Conservation (phyloP, 139 green algal species). For the Prasinococcaceae sp. region DNA sequence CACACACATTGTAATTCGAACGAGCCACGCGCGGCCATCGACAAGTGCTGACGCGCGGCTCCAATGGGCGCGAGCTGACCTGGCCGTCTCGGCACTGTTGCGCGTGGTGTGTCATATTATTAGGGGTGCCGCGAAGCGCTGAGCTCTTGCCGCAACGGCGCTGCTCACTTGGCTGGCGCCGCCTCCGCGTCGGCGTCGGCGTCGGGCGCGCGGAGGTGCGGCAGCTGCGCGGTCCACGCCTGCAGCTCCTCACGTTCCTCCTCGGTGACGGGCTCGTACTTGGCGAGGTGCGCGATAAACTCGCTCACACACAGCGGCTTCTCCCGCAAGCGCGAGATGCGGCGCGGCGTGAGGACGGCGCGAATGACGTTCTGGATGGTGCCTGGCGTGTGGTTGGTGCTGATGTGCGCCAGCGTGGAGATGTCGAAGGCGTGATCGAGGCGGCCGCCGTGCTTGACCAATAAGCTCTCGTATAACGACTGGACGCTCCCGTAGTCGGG, state of each 20-base stretch:
- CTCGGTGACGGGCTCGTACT: neutral
- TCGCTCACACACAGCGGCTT: neutral
- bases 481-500: slow-evolving; percentile 62
- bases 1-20: too few species aligned
- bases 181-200: too few species aligned
- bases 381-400: slow-evolving; percentile 31
- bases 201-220: neutral
- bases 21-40: too few species aligned
- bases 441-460: neutral
- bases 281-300: neutral
- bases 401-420: slow-evolving; percentile 52
- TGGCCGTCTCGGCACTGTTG: too few species aligned
- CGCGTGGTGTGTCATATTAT: too few species aligned
- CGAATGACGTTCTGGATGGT: slow-evolving; percentile 18
- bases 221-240: neutral
- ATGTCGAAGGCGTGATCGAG: slow-evolving; percentile 53
- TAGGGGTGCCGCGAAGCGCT: too few species aligned
- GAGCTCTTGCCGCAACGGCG: too few species aligned
- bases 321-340: too few species aligned
- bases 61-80: too few species aligned
- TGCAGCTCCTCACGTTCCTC: neutral
- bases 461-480: slow-evolving; percentile 7
- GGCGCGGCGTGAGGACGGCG: slow-evolving; percentile 5
- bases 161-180: too few species aligned
- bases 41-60: too few species aligned